Base-by-base conservation (phyloP, 352 stramenopile species). In the Phytophthora megakarya region DNA sequence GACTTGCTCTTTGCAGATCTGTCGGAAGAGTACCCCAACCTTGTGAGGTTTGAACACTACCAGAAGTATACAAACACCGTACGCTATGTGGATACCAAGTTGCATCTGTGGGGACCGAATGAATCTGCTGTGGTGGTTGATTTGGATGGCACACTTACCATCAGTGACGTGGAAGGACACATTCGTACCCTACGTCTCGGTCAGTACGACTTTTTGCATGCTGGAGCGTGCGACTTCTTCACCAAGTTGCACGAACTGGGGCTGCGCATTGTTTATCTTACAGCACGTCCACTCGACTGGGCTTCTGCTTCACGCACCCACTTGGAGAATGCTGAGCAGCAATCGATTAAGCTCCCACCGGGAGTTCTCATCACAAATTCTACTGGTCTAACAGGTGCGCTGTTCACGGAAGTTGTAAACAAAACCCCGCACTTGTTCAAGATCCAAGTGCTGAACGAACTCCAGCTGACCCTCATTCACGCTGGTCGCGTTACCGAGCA, bases 401-500 rank as follows among this genome's bases (percentile, higher is more conserved):
- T 95, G 10, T 73, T 90, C 39, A 95, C 86, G 3, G 86, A 95
- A 54, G 86, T 93, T n/a, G 81, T 93, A 28, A 92, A 95, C 64
- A 93, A 92, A 62, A 95, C 87, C 51, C 86, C 86, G 13, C 75
- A 95, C 49, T 44, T 95, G 23, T 95, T 95, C 65, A 95, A 95
- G 59, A 78, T 81, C 10, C 78, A 90, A 52, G 84, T 95, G 43
- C 55, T 95, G 25, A 92, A 93, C 54, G 80, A 91, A 70, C 75
- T 95, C 35, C 84, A 93, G 67, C 69, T 93, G 11, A 90, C 81
- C 10, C 75, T 91, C 26, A 95, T 95, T 58, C 78, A 92, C 42
- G 86, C 81, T 25, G 86, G 86, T 9, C 84, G 86, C 44, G 53
- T 86, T 19, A 78, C 73, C 6, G 80, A 92, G 57, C 84, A 91